Evolutionary conservation across 2,329 filamentous ascomycete species (phyloP).

Genomic region (Fusarium tupiense): DNA sequence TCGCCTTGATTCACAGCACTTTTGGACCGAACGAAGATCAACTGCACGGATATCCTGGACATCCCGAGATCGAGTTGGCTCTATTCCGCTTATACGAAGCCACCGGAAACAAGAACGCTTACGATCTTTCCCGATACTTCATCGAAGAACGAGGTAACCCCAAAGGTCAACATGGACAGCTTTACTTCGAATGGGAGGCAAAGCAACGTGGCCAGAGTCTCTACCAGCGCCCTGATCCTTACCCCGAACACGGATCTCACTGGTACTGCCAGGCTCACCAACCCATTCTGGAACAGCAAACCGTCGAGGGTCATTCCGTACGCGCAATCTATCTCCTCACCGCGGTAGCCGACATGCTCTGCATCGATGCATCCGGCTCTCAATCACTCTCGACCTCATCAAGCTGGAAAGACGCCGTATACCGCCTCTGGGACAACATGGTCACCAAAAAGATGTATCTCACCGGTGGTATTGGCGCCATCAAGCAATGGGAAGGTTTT

Average conservation of each 20-base stretch:
- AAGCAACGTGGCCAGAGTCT: constrained; percentile 59
- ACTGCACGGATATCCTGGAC: constrained; percentile 67
- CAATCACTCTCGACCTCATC: constrained; percentile 26
- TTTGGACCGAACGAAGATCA: constrained; percentile 62
- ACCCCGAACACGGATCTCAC: constrained; percentile 50
- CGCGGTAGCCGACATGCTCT: constrained; percentile 63
- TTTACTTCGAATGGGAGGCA: constrained; percentile 66
- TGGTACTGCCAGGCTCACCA: constrained; percentile 68
- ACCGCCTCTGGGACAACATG: constrained; percentile 68
- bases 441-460: constrained; percentile 66
- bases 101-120: constrained; percentile 50
- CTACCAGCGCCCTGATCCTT: constrained; percentile 58
- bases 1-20: constrained; percentile 59
- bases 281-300: constrained; percentile 57
- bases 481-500: constrained; percentile 45
- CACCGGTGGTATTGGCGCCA: constrained; percentile 68
- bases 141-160: constrained; percentile 67
- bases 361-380: not conserved
- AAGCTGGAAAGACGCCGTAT: constrained; percentile 51
- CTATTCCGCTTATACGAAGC: constrained; percentile 51
- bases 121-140: constrained; percentile 64
- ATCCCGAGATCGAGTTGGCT: constrained; percentile 58
- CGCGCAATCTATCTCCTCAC: constrained; percentile 69
- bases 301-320: constrained; percentile 65
- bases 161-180: constrained; percentile 57